These are phyloP conservation scores for Colletotrichum paranaense DNA, from an alignment of 2,329 filamentous ascomycete genomes.

Conservation along the genomic window DNA sequence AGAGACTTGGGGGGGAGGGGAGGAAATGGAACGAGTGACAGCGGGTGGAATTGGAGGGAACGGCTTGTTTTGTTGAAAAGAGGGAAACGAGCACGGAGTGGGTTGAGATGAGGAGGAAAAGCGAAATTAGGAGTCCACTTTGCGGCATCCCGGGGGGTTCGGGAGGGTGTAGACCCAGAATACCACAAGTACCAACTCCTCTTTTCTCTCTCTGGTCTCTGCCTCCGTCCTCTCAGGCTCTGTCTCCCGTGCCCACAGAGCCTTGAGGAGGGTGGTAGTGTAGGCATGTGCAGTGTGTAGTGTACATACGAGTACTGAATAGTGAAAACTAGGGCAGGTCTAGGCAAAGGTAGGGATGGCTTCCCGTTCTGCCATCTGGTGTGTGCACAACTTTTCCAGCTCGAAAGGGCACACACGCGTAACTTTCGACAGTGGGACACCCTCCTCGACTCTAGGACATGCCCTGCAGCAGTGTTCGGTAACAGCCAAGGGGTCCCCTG, in stretches of 20 bases:
- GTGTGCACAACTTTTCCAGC: conserved; percentile 16
- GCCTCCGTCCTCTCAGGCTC: background rate
- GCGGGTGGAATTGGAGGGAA: conserved; percentile 46
- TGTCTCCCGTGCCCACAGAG: background rate
- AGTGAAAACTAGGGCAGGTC: background rate
- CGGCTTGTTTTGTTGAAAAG: conserved; percentile 55
- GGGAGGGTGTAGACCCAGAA: conserved; percentile 30
- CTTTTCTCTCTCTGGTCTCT: background rate
- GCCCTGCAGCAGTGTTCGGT: conserved; percentile 8
- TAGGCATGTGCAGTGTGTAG: background rate
- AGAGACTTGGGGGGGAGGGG: conserved; percentile 44
- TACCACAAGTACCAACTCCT: background rate
- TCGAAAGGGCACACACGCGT: background rate
- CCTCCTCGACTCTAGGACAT: background rate
- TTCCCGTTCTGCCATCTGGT: conserved; percentile 24
- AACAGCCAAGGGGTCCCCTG: conserved; percentile 15
- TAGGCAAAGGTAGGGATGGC: background rate
- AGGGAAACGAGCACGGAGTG: conserved; percentile 42
- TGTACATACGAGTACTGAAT: background rate
- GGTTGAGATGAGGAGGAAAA: conserved; percentile 40
- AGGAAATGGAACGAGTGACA: conserved; percentile 53
- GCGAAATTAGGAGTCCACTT: conserved; percentile 37
- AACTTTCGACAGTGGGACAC: background rate
- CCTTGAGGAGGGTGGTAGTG: background rate
- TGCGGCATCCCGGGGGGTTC: conserved; percentile 34